Conservation (phyloP, 2,329 filamentous ascomycete species). For the Pseudogymnoascus sp. region DNA sequence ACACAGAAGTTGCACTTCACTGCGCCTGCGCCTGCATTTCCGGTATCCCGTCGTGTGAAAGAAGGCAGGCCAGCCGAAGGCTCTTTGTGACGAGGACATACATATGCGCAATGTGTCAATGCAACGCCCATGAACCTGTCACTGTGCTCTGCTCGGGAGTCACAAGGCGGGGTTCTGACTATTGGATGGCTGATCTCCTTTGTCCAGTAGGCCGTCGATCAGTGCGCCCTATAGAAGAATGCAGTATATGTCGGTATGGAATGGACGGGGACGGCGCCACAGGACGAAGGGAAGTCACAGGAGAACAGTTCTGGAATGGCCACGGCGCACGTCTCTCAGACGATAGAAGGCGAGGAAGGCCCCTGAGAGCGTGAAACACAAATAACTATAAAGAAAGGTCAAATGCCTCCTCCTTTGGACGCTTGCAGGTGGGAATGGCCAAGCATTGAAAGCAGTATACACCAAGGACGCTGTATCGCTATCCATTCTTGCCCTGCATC, state of each 20-base stretch:
- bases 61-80: neutral
- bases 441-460: neutral
- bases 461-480: neutral
- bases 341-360: neutral
- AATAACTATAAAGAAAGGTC: neutral
- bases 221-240: neutral
- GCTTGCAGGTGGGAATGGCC: neutral
- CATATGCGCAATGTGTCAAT: slow-evolving; percentile 6
- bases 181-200: neutral
- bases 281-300: neutral
- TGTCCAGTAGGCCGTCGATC: neutral
- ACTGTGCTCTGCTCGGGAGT: neutral
- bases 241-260: neutral
- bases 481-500: neutral
- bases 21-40: neutral
- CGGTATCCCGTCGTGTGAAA: neutral
- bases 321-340: neutral
- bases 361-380: neutral
- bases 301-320: slow-evolving; percentile 1
- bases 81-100: neutral
- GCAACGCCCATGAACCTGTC: neutral
- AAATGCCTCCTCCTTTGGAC: neutral
- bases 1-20: neutral
- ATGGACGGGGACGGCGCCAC: neutral
- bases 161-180: neutral